Percentiles rank a stretch among this genome's conserved stretches.
Conservation (phyloP, 768 basidiomycete species). For the Strobilomyces confusus region DNA sequence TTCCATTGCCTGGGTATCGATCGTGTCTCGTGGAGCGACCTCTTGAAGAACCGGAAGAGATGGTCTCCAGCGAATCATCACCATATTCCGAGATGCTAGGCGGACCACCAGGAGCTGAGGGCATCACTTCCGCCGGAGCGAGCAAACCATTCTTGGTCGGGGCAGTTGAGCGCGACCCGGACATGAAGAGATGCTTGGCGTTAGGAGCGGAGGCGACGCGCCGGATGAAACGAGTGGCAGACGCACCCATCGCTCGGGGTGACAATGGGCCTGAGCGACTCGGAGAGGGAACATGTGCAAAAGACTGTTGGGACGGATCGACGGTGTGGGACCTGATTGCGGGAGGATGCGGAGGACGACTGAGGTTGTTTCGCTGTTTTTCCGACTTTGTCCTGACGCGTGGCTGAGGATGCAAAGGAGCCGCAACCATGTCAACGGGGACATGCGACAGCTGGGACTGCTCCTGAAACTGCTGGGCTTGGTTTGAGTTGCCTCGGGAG, state of each 20-base stretch:
- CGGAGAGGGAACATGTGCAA: slow-evolving; percentile 30
- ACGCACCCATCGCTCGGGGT: slow-evolving; percentile 65
- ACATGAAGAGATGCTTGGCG: slow-evolving; percentile 82
- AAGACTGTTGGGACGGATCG: slow-evolving; percentile 40
- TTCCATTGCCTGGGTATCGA: slow-evolving; percentile 26
- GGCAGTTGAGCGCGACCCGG: slow-evolving; percentile 51
- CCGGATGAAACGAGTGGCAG: slow-evolving; percentile 85
- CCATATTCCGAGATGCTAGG: slow-evolving; percentile 55
- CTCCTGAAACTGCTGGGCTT: slow-evolving; percentile 8
- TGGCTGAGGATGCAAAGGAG: slow-evolving; percentile 23
- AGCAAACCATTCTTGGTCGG: slow-evolving; percentile 76
- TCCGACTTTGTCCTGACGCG: slow-evolving; percentile 43
- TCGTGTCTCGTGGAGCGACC: slow-evolving; percentile 43
- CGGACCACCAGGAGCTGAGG: slow-evolving; percentile 48
- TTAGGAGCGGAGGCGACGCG: slow-evolving; percentile 97
- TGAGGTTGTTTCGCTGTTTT: slow-evolving; percentile 43
- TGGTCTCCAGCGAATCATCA: slow-evolving; percentile 69
- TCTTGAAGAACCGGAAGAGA: slow-evolving; percentile 73
- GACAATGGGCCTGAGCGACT: slow-evolving; percentile 52
- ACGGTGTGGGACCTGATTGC: slow-evolving; percentile 26
- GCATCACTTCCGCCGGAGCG: slow-evolving; percentile 61
- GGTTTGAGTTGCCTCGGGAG: slow-evolving; percentile 10
- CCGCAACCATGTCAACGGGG: slow-evolving; percentile 18
- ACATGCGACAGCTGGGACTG: slow-evolving; percentile 8
- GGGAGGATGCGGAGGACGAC: slow-evolving; percentile 42